Evolutionary conservation across 1,284 basidiomycete genomes (phyloP), one percentile per base, ranked within the genome.

Genomic region (Cutaneotrichosporon dermatis): DNA sequence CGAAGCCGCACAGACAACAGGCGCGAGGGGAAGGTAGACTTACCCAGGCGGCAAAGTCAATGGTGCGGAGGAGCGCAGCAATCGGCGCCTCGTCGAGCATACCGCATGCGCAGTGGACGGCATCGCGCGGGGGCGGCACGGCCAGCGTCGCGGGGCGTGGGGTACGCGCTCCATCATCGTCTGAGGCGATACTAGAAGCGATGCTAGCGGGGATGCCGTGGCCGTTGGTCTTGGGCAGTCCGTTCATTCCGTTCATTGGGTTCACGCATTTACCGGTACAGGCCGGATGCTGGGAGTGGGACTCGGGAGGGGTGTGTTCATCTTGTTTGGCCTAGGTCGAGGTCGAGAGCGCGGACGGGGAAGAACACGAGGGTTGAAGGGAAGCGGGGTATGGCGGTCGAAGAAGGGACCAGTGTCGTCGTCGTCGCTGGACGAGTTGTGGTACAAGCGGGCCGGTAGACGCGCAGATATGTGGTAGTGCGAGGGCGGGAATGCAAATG

Each of bases 1-100:
- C 25, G 25, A 25, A 25, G 34, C 4, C 39, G 44, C 4, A 44
- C 45, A 9, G 25, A 36, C 37, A 12, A 11, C 37, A 39, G n/a
- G n/a, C n/a, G 25, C 25, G 25, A 25, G 8, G 39, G 12, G 39
- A 40, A 40, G 9, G 39, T 40, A 12, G 39, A 68, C 76, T 67
- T 60, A 77, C 76, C 53, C 69, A 70, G 7, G 77, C 76, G 4
- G 77, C 76, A 62, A 78, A 78, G 58, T 76, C 73, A 3, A 76
- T 60, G 10, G 77, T 78, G 50, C 69, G 61, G 53, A 78, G 57
- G 39, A 78, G 60, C 2, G 70, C 55, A 6, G 54, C 59, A 4
- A 69, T 51, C 35, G 66, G 63, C 7, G 50, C 36, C 53, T 66
- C 60, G 33, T 61, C 55, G 43, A 57, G 44, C 15, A 45, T 50